These are phyloP conservation scores for Lyophyllum shimeji DNA, from an alignment of 768 basidiomycete genomes.

Conservation along the genomic window DNA sequence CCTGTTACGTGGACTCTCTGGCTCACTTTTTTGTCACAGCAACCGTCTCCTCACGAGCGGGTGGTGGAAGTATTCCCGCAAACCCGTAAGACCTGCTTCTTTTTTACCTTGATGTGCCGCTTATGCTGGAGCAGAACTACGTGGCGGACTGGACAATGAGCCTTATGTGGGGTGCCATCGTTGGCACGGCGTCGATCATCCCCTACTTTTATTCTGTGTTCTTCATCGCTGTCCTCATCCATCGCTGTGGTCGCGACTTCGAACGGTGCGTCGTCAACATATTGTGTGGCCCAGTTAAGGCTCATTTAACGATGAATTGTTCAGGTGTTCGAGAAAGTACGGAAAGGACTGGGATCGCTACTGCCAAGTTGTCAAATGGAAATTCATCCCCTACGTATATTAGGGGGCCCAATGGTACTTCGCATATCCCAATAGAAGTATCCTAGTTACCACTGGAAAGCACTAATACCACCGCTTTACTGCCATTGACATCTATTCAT, in stretches of 20 bases:
- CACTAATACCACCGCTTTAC: background rate
- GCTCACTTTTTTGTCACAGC: slow-evolving; percentile 38
- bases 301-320: too few species aligned
- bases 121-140: slow-evolving; percentile 64
- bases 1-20: background rate
- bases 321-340: slow-evolving; percentile 82
- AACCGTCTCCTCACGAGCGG: slow-evolving; percentile 91
- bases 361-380: slow-evolving; percentile 84
- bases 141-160: slow-evolving; percentile 90
- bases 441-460: background rate
- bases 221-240: slow-evolving; percentile 91
- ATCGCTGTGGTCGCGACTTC: slow-evolving; percentile 92
- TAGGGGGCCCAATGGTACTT: slow-evolving; percentile 30
- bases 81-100: slow-evolving; percentile 62
- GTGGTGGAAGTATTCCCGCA: slow-evolving; percentile 93
- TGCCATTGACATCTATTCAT: background rate
- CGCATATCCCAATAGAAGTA: slow-evolving; percentile 11
- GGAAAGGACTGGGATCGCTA: slow-evolving; percentile 95
- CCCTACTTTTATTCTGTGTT: slow-evolving; percentile 97
- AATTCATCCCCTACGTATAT: slow-evolving; percentile 88
- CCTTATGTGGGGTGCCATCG: slow-evolving; percentile 80
- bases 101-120: background rate
- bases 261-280: slow-evolving; percentile 61
- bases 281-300: too few species aligned
- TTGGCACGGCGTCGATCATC: slow-evolving; percentile 76